These are phyloP conservation scores for Polytrichum commune DNA, from an alignment of 225 moss, liverwort and hornwort genomes.

Conservation along the genomic window DNA sequence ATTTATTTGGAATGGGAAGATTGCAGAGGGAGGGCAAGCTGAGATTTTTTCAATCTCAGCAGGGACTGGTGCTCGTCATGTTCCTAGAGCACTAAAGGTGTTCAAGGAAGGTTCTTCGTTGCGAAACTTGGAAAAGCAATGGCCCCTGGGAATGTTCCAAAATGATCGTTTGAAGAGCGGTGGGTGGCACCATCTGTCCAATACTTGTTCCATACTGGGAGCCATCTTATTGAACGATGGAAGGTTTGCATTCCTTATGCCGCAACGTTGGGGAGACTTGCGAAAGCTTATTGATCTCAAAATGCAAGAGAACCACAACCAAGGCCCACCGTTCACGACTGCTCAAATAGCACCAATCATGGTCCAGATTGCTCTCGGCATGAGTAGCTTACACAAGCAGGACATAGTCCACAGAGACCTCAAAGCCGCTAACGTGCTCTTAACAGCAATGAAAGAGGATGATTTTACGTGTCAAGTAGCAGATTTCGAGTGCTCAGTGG, in stretches of 20 bases:
- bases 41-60: not conserved
- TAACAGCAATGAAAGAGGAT: not conserved
- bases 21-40: not conserved
- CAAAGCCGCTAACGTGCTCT: conserved; percentile 7
- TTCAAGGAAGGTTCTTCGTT: not conserved
- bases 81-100: not conserved
- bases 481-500: not conserved
- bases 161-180: too few relatives aligned
- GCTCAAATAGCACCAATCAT: not conserved
- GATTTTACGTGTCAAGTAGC: not conserved
- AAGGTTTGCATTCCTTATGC: not conserved
- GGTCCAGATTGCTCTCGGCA: not conserved
- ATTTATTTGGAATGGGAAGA: not conserved
- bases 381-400: not conserved
- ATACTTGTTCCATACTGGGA: not conserved
- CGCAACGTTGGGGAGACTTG: not conserved
- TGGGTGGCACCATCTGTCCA: rapidly evolving
- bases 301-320: not conserved
- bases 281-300: not conserved
- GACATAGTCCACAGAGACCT: not conserved
- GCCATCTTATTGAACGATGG: not conserved
- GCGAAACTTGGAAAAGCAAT: not conserved
- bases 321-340: not conserved
- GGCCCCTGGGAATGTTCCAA: not conserved
- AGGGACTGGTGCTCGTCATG: too few relatives aligned